phyloP scores from a whole-genome alignment of 1,139 yeast species.

The Trichomonascaceae sp. region DNA sequence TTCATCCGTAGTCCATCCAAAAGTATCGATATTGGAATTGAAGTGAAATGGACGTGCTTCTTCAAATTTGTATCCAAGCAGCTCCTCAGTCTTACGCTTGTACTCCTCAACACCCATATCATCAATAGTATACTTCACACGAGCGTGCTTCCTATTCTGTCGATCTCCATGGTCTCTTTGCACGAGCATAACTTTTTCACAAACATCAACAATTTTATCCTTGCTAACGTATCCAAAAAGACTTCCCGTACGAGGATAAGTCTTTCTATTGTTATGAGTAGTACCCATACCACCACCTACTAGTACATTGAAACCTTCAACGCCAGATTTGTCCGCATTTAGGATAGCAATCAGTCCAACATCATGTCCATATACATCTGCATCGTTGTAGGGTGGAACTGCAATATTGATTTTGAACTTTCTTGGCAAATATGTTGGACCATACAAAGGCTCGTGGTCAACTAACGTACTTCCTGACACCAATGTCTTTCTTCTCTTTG shows the following conservation, averaged over 20 bases:
- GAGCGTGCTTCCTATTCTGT: conserved; percentile 93
- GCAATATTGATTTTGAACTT: conserved; percentile 93
- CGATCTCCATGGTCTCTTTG: conserved; percentile 97
- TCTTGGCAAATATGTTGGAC: conserved; percentile 85
- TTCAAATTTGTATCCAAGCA: conserved; percentile 69
- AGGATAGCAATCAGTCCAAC: conserved; percentile 88
- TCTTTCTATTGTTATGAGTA: conserved; percentile 93
- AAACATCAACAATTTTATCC: conserved; percentile 67
- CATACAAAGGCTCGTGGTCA: conserved; percentile 79
- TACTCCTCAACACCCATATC: conserved; percentile 82
- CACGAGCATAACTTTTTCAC: conserved; percentile 88
- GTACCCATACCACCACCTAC: conserved; percentile 99
- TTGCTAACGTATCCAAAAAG: conserved; percentile 68
- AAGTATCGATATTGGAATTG: conserved; percentile 82
- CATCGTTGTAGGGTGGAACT: conserved; percentile 95
- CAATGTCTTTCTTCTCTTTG: conserved; percentile 81
- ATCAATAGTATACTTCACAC: conserved; percentile 94
- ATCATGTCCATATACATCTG: conserved; percentile 94
- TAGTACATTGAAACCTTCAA: conserved; percentile 72
- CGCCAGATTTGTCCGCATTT: conserved; percentile 50
- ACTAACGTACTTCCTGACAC: conserved; percentile 54
- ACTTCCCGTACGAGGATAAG: conserved; percentile 93
- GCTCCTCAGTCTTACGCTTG: conserved; percentile 74
- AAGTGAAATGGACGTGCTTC: conserved; percentile 68
- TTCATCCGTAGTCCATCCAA: conserved; percentile 94